Evolutionary conservation across 805 yeast species (phyloP).

Genomic region (Wickerhamiella nectarea): DNA sequence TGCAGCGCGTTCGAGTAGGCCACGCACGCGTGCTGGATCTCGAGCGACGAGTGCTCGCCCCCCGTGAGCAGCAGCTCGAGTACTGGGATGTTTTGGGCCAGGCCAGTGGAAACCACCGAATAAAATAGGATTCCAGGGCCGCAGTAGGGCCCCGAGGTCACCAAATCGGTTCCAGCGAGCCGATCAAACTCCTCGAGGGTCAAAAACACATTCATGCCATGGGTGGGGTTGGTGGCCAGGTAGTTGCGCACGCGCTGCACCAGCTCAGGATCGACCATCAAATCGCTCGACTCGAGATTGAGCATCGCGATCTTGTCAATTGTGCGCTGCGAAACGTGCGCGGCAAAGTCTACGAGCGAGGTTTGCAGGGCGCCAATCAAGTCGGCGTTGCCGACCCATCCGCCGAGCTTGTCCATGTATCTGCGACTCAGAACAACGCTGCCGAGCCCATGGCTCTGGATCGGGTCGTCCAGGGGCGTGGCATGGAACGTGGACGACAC

Average conservation of each 20-base stretch:
- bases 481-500: neutral
- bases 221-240: neutral
- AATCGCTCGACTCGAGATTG: neutral
- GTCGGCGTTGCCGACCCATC: slow-evolving; percentile 8
- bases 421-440: slow-evolving; percentile 3
- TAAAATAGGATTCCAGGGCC: neutral
- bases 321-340: neutral
- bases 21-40: neutral
- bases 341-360: neutral
- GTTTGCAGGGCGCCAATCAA: slow-evolving; percentile 3
- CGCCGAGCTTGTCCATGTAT: slow-evolving; percentile 3
- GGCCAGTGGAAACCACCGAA: neutral
- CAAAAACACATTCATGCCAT: neutral
- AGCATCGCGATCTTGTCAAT: slow-evolving; percentile 1
- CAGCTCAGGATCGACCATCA: neutral
- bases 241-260: neutral
- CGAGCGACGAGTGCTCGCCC: neutral
- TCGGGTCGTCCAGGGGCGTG: neutral
- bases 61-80: neutral
- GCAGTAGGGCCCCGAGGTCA: neutral
- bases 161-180: neutral
- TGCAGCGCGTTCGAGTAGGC: slow-evolving; percentile 12
- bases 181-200: slow-evolving; percentile 2
- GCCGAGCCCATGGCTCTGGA: neutral
- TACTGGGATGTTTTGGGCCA: neutral